Evolutionary conservation across 495 filamentous ascomycete genomes (phyloP), one percentile per base, ranked within the genome.

Genomic region (Neurospora sp.): DNA sequence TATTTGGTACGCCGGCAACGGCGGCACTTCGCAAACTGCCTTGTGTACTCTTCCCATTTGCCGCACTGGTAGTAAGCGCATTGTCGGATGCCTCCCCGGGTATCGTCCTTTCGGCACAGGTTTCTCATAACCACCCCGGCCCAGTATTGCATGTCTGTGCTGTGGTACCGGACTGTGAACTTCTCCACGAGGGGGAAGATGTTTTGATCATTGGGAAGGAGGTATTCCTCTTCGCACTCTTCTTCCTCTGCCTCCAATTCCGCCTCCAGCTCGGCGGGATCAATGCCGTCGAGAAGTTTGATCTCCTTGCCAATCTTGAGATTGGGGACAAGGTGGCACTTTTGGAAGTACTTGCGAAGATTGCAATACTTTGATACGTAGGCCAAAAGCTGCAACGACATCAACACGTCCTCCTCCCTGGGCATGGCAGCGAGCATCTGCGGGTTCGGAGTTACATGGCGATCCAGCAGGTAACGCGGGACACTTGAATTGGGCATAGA

Each of bases 331-430:
- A 98, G 88, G 77, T 99, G 96, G 48, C 94, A 95, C 77, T 91
- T 86, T 80, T 99, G 95, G 81, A 99, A 99, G 81, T 97, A 99
- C 27, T 92, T 89, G 16, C 96, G 89, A 42, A 99, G 88, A 76
- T 97, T 94, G 88, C 96, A 98, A 81, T 99, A 99, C 81, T 99
- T 99, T 39, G 94, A 97, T 72, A 99, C 94, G 78, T 99, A 99
- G 4, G 96, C 96, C 38, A 99, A 88, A 9, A 99, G 89, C 82
- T 99, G 96, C n/a, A 99, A 86, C 0, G 96, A 97, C 94, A 98
- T 97, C 74, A 99, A 83, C 18, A 99, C 96, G 78, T 99, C 96
- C 78, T 99, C 96, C 75, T 98, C 96, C 44, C 96, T 89, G 22
- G 96, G 96, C 90, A 97, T 96, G 31, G 93, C 90, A 38, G 93